phyloP scores from a whole-genome alignment of 768 basidiomycete genomes.

The Pleurotus citrinopileatus region DNA sequence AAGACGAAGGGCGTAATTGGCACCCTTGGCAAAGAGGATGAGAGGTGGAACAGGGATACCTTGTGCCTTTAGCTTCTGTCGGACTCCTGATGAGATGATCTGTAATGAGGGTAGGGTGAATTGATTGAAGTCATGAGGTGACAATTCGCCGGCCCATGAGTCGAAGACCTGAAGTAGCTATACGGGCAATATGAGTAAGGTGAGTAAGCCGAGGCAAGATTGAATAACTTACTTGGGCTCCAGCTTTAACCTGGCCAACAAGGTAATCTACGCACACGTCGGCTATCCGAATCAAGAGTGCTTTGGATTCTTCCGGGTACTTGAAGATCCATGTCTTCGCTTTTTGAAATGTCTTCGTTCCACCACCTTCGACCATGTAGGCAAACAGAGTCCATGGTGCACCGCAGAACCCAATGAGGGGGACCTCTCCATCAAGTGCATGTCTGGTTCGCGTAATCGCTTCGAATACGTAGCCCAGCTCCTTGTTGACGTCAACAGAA shows the following conservation, averaged over 20 bases:
- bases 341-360: constrained; percentile 86
- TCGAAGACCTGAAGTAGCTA: constrained; percentile 97
- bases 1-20: constrained; percentile 64
- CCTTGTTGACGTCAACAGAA: constrained; percentile 75
- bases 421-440: constrained; percentile 82
- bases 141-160: constrained; percentile 92
- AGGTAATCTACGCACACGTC: constrained; percentile 87
- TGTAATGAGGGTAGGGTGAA: constrained; percentile 83
- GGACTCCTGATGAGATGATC: constrained; percentile 72
- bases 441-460: constrained; percentile 86
- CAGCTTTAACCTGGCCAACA: constrained; percentile 91
- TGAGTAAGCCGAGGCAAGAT: not conserved
- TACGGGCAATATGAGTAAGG: not conserved
- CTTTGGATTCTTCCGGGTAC: constrained; percentile 80
- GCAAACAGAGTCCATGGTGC: constrained; percentile 98
- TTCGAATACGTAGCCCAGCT: constrained; percentile 88
- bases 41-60: constrained; percentile 66
- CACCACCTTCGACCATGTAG: constrained; percentile 98
- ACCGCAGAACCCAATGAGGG: constrained; percentile 95
- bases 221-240: constrained; percentile 75
- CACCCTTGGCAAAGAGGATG: constrained; percentile 94
- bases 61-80: constrained; percentile 49
- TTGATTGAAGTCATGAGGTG: constrained; percentile 77
- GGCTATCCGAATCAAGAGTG: constrained; percentile 76
- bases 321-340: constrained; percentile 94